Base-by-base conservation (phyloP, 1,284 basidiomycete genomes). In the Papiliotrema terrestris region DNA sequence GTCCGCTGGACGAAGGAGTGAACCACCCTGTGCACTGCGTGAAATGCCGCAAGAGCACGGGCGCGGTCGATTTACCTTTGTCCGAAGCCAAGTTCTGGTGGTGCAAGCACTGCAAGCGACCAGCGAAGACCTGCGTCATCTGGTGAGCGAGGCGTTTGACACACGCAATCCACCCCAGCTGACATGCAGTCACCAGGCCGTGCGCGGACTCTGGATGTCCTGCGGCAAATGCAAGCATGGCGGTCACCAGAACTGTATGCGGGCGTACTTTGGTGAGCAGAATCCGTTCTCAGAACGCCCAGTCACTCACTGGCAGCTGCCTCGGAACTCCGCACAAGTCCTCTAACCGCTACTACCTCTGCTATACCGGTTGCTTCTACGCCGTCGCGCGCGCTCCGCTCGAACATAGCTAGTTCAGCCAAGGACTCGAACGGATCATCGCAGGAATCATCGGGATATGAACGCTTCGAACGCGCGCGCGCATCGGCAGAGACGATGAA, bases 191-290 rank as follows among this genome's bases (percentile, higher is more conserved):
- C 69, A 65, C 13, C 53, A 61, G 43, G 56, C 58, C 0, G 68
- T 73, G 11, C 62, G 62, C 45, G 72, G 73, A 0, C 48, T 75
- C 9, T 72, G 65, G 65, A 62, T 73, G 62, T 64, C 66, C 9
- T 75, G 73, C 49, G 54, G 59, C 42, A 59, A 61, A 43, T 75
- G 73, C 49, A 56, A 62, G 17, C 73, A 75, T 57, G 72, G 72
- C 11, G 73, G 73, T 13, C 73, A 75, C 55, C 60, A 66, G 49
- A 52, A 51, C 2, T 74, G 72, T 48, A 69, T 74, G 65, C 54
- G 69, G 45, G 25, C 58, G 17, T 73, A 72, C 51, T 68, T n/a
- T n/a, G n/a, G n/a, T 68, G 49, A 44, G 70, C 70, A 54, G 68
- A 9, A 25, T 13, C 11, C 13, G 2, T 19, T n/a, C 25, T 48